Evolutionary conservation across 768 basidiomycete species (phyloP).

Genomic region (Mycena alexandri): DNA sequence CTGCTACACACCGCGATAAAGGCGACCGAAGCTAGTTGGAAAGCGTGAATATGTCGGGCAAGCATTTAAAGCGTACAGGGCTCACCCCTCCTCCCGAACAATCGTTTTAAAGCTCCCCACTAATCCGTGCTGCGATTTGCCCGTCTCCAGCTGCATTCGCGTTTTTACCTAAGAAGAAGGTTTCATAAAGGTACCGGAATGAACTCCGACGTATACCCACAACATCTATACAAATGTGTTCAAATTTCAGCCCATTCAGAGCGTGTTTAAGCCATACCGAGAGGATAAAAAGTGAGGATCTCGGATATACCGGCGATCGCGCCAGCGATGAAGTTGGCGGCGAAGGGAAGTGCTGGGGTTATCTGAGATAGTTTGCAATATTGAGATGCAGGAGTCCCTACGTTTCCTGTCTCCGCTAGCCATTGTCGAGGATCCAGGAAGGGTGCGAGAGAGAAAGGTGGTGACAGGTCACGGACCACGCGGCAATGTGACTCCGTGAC

Average conservation of each 20-base stretch:
- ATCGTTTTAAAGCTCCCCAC: slow-evolving; percentile 88
- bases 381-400: slow-evolving; percentile 30
- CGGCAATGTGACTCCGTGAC: slow-evolving; percentile 3
- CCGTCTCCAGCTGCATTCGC: slow-evolving; percentile 96
- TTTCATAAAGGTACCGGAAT: slow-evolving; percentile 6
- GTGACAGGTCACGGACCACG: slow-evolving; percentile 5
- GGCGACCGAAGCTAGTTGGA: slow-evolving; percentile 70
- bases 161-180: slow-evolving; percentile 86
- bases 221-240: slow-evolving; percentile 71
- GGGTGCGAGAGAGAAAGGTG: slow-evolving; percentile 18
- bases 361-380: slow-evolving; percentile 1
- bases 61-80: slow-evolving; percentile 10
- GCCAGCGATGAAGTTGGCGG: slow-evolving; percentile 93
- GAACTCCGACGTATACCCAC: slow-evolving; percentile 60
- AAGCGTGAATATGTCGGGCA: background rate
- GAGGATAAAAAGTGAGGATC: slow-evolving; percentile 89
- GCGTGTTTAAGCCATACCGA: slow-evolving; percentile 66
- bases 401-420: slow-evolving; percentile 50
- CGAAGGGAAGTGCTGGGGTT: slow-evolving; percentile 79
- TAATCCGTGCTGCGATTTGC: slow-evolving; percentile 80
- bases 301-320: slow-evolving; percentile 95
- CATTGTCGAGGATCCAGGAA: slow-evolving; percentile 36
- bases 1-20: slow-evolving; percentile 81
- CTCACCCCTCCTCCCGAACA: slow-evolving; percentile 91
- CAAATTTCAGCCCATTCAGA: slow-evolving; percentile 1